These are phyloP conservation scores for Lizonia empirigonia DNA, from an alignment of 2,329 filamentous ascomycete genomes.

Conservation along the genomic window DNA sequence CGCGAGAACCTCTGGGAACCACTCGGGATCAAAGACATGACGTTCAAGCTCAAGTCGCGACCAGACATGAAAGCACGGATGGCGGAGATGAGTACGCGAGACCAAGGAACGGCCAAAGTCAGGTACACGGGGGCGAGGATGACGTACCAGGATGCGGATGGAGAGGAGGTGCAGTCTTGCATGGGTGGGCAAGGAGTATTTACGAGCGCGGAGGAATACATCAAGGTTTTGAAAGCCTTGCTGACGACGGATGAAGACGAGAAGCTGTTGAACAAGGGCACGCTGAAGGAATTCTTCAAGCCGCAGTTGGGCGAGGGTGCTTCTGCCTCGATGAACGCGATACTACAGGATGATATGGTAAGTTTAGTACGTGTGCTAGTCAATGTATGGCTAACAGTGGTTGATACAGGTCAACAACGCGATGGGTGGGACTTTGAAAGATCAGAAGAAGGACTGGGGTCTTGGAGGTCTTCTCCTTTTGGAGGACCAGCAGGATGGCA, in stretches of 20 bases:
- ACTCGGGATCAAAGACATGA: constrained; percentile 56
- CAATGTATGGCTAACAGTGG: too few relatives aligned
- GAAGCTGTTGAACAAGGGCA: constrained; percentile 33
- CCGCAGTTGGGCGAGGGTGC: constrained; percentile 35
- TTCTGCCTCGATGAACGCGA: constrained; percentile 37
- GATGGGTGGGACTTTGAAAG: constrained; percentile 30
- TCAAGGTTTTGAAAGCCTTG: constrained; percentile 40
- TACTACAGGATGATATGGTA: constrained; percentile 36
- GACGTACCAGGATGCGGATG: constrained; percentile 24
- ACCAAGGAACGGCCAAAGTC: constrained; percentile 22
- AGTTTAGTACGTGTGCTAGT: too few relatives aligned
- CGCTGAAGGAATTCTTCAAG: constrained; percentile 38
- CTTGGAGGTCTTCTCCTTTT: constrained; percentile 39
- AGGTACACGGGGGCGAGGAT: constrained; percentile 3
- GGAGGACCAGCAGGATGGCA: constrained; percentile 30
- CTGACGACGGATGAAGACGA: constrained; percentile 34
- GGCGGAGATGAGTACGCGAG: constrained; percentile 39
- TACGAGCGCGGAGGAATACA: constrained; percentile 30
- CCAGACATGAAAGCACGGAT: constrained; percentile 29
- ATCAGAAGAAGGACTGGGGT: constrained; percentile 34
- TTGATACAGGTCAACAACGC: constrained; percentile 23
- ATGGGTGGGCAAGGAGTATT: constrained; percentile 38
- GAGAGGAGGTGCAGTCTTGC: constrained; percentile 27
- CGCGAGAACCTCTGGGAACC: constrained; percentile 57
- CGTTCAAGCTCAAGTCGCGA: constrained; percentile 55